Evolutionary conservation across 208 protist species (phyloP).

Genomic region (Crithidia brevicula): DNA sequence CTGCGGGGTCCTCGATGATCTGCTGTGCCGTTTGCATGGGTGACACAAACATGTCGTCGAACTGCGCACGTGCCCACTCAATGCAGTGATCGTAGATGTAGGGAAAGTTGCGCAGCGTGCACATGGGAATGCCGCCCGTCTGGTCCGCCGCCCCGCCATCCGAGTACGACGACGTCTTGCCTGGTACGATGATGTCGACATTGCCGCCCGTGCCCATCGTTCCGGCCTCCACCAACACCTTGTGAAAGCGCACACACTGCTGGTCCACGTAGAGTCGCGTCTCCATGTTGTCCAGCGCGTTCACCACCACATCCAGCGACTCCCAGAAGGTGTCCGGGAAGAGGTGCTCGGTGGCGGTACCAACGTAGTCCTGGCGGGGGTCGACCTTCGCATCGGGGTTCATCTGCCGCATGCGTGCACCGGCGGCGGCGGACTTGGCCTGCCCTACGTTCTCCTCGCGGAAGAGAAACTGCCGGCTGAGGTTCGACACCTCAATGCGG

Average conservation of each 20-base stretch:
- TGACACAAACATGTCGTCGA: conserved; percentile 93
- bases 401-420: conserved; percentile 93
- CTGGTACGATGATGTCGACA: conserved; percentile 97
- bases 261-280: conserved; percentile 96
- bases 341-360: conserved; percentile 94
- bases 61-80: conserved; percentile 94
- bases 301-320: conserved; percentile 95
- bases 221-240: conserved; percentile 99
- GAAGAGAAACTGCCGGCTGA: conserved; percentile 99
- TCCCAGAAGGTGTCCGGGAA: conserved; percentile 98
- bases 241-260: conserved; percentile 95
- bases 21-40: conserved; percentile 78
- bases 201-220: conserved; percentile 99
- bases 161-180: conserved; percentile 98
- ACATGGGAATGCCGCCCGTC: conserved; percentile 98
- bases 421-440: conserved; percentile 96
- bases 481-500: conserved; percentile 99
- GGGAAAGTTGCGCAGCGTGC: conserved; percentile 99
- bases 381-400: conserved; percentile 93
- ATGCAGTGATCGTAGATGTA: conserved; percentile 99
- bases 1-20: conserved; percentile 78
- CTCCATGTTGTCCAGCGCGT: conserved; percentile 99
- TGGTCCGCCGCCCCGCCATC: conserved; percentile 96
- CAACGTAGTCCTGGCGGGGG: conserved; percentile 92
- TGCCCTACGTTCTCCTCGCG: conserved; percentile 96